Evolutionary conservation across 176 grass and related monocot species (phyloP).

Genomic region (Hordeum vulgare): MorexV3_pseudomolecules_assembly NC_058522.1:513297841-513298340

Average conservation of each 20-base stretch:
- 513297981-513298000: slow-evolving; percentile 71
- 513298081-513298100: slow-evolving; percentile 84
- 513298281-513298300: slow-evolving; percentile 91
- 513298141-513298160: slow-evolving; percentile 79
- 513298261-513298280: slow-evolving; percentile 81
- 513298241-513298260: too few relatives aligned
- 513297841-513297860: slow-evolving; percentile 13
- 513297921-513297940: neutral
- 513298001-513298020: slow-evolving; percentile 24
- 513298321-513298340: slow-evolving; percentile 67
- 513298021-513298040: slow-evolving; percentile 3
- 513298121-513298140: slow-evolving; percentile 91
- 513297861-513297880: slow-evolving; percentile 30
- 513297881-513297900: slow-evolving; percentile 38
- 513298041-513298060: slow-evolving; percentile 18
- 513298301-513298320: slow-evolving; percentile 87
- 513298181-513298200: neutral
- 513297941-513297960: slow-evolving; percentile 19
- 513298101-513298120: slow-evolving; percentile 97
- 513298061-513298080: slow-evolving; percentile 59
- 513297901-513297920: slow-evolving; percentile 1
- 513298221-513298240: too few relatives aligned
- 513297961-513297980: slow-evolving; percentile 72
- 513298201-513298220: neutral
- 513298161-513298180: slow-evolving; percentile 91